Base-by-base conservation (phyloP, 1,139 yeast genomes). In the Taphrina populina region DNA sequence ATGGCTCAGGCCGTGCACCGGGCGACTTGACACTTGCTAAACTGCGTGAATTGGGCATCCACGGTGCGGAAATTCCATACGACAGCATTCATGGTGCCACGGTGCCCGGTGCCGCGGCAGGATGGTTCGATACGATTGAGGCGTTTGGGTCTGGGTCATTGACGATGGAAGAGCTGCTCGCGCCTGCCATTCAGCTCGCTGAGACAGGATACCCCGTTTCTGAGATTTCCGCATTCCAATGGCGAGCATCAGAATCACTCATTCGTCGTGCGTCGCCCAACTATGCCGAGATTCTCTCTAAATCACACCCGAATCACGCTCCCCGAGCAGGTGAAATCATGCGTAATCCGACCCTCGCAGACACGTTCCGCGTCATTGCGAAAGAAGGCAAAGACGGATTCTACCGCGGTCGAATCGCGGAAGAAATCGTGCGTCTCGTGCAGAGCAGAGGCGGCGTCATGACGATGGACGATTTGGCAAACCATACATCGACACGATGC, bases 1-100 rank as follows among this genome's bases (percentile, higher is more conserved):
- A 85, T 67, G 95, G 92, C 3, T 80, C 87, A 36, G 95, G 95
- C 6, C 75, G 86, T 58, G 74, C 90, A 1, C 84, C 92, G 1
- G 67, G 73, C 23, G 70, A 71, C 11, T 63, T 82, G 11, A 70
- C 75, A 1, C 69, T 83, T 15, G 83, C 82, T 20, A 71, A 75
- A 60, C 73, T 82, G 5, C 69, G 72, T 62, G 64, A 74, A 41
- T 70, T 71, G 17, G 76, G 76, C 40, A 71, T 72, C 53, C 61
- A 68, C 11, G 78, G 76, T 1, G 66, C 68, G 7, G 61, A 76
- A 62, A 62, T 75, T 34, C 77, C 79, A 0, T 66, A 68, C 17
- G 61, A 73, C 23, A 82, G 87, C 1, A 77, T 81, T 1, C 80
- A 80, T 60, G 70, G 83, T 0, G 79, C 82, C 7, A 83, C 83